Percentiles rank a stretch among this genome's conserved stretches.
phyloP scores from a whole-genome alignment of 306 rosid genomes.

The Geum urbanum region DNA sequence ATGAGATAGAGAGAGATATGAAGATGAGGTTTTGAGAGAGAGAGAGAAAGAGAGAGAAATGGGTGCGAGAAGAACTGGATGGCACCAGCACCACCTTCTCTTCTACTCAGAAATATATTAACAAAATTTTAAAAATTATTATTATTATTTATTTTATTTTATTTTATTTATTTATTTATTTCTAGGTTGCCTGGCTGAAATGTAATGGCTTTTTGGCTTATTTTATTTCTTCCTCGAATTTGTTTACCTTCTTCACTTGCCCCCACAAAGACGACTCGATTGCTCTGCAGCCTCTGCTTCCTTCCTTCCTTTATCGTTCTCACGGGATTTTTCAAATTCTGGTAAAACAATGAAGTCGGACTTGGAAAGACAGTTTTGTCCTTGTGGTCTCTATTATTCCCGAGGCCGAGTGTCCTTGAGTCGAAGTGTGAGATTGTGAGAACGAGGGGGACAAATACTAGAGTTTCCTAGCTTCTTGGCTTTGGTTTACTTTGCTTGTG shows the following conservation, averaged over 20 bases:
- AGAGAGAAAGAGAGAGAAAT: slow-evolving; percentile 8
- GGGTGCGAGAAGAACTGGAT: slow-evolving; percentile 37
- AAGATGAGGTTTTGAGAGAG: slow-evolving; percentile 2
- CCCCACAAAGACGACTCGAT: slow-evolving; percentile 31
- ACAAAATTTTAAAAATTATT: background rate
- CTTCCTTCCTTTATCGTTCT: slow-evolving; percentile 12
- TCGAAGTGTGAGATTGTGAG: background rate
- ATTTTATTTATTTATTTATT: background rate
- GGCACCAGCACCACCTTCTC: slow-evolving; percentile 50
- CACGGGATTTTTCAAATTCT: background rate
- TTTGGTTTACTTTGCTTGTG: background rate
- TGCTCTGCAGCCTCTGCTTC: no score
- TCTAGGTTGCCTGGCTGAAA: slow-evolving; percentile 32
- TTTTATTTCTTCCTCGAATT: slow-evolving; percentile 29
- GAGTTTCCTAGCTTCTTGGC: background rate
- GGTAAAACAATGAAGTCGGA: background rate
- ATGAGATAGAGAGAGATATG: background rate
- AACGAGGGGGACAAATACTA: no score
- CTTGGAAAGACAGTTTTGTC: background rate
- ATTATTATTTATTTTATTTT: background rate
- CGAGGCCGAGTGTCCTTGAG: background rate
- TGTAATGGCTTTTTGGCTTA: slow-evolving; percentile 21
- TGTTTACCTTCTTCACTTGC: slow-evolving; percentile 27
- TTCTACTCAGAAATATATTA: slow-evolving; percentile 32
- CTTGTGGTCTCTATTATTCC: background rate